Evolutionary conservation across 306 rosid species (phyloP), one percentile per base, ranked within the genome.

Genomic region (Castanea sativa): DNA sequence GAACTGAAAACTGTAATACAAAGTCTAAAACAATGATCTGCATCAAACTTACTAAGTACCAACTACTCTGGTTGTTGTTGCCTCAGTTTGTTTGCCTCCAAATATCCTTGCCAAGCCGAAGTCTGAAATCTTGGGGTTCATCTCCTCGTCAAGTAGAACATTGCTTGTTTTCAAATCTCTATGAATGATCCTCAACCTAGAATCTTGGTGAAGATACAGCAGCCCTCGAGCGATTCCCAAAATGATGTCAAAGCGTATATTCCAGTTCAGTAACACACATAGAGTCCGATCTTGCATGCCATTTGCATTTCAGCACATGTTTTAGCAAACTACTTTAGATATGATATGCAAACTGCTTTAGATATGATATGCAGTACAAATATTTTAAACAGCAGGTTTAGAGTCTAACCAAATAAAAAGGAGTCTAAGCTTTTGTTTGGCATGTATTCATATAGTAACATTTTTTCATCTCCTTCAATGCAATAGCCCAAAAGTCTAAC

Each of bases 21-120:
- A n/a, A 1, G 15, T 38, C 7, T 55, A 75, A 25, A 15, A 15
- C 61, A 59, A 18, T 13, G 13, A 72, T n/a, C 1, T 5, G 20
- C 12, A 20, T 35, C 0, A 9, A 8, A 79, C 75, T 74, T 83
- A 83, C 86, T 68, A 83, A 25, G 83, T 78, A 23, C 86, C 83
- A 73, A 78, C 76, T 12, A 83, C 45, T 73, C 69, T 78, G 11
- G 33, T 38, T 1, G 83, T 78, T 53, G 18, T 74, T 73, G 80
- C 80, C 55, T 83, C 87, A 9, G 53, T 71, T 72, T 79, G 81
- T 11, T 65, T 73, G 13, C 58, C 69, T 11, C 49, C 63, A 23
- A 79, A 72, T 8, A 84, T 84, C 61, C 32, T 79, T 33, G 84
- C 87, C 72, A 84, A 63, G 59, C 79, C 79, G 3, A 80, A 84